Evolutionary conservation across 2,329 filamentous ascomycete genomes (phyloP), one percentile per base, ranked within the genome.

Genomic region (Akanthomyces lecanii): DNA sequence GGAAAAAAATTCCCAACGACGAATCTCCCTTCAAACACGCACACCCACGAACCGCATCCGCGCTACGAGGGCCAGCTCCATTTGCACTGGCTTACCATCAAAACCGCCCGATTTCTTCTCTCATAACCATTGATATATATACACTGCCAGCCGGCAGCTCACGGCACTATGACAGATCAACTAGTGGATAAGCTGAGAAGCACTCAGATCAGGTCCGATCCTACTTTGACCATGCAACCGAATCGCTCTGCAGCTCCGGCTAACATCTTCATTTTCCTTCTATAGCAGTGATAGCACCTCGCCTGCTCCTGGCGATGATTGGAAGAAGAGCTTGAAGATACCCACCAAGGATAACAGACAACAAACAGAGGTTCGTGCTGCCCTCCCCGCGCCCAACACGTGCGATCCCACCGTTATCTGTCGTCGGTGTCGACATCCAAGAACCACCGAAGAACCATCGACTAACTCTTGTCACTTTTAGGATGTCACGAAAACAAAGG

Each of bases 401-500:
- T 33, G 57, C 56, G 40, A 47, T 12, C 30, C 18, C 3, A 23
- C n/a, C 12, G 5, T 25, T 42, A 18, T 42, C 7, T 47, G n/a
- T 16, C 1, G 4, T 21, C 5, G 38, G 16, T 12, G 7, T 23
- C 23, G 23, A 16, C 16, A 30, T 30, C 8, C 44, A 21, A 14
- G 33, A 61, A 21, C 25, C 12, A 23, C 33, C 16, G 38, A 21
- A 14, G 33, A 61, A 21, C 25, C 12, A 23, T 38, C 16, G 38
- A 21, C 56, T 42, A 50, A 55, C 21, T 38, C 51, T 63, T 60
- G n/a, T 18, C 57, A 33, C n/a, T 45, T 48, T 2, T 66, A 96
- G 90, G 95, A 99, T 90, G 96, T 99, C 66, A 98, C 94, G 63
- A 93, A 92, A 71, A 99, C 94, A 38, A 98, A 97, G 80, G 95